Percentiles rank a stretch among this genome's conserved stretches.
These are phyloP conservation scores for Nakazawaea holstii DNA, from an alignment of 805 yeast species.

Conservation along the genomic window DNA sequence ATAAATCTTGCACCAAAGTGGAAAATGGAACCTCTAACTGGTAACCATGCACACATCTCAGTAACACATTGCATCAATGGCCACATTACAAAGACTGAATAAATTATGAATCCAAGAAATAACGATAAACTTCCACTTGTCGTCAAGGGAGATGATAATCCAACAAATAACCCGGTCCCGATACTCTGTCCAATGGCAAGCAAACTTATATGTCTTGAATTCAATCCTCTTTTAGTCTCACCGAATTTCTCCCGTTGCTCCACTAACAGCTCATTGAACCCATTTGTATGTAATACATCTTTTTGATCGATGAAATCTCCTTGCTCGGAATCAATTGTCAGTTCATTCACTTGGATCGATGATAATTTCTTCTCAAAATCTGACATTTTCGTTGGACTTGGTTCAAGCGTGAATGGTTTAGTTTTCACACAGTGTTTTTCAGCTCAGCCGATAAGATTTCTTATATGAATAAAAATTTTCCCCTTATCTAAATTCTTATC, in stretches of 20 bases:
- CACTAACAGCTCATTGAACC: conserved; percentile 2
- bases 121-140: conserved; percentile 37
- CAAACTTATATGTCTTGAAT: conserved; percentile 39
- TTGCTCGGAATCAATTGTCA: background rate
- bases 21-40: conserved; percentile 40
- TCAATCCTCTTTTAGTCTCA: conserved; percentile 23
- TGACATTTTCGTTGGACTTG: background rate
- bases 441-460: too few species aligned
- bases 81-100: conserved; percentile 34
- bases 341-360: too few species aligned
- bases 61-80: conserved; percentile 36
- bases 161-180: conserved; percentile 41
- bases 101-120: conserved; percentile 32
- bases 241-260: conserved; percentile 1
- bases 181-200: conserved; percentile 45
- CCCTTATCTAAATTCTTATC: too few species aligned
- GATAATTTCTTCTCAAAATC: background rate
- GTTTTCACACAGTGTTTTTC: too few species aligned
- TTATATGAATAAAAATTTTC: too few species aligned
- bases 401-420: background rate
- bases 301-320: background rate
- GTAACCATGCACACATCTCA: conserved; percentile 38
- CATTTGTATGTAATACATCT: conserved; percentile 1
- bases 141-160: conserved; percentile 34
- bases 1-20: conserved; percentile 43